phyloP scores from a whole-genome alignment of 2,329 filamentous ascomycete genomes.

The Fusarium sp. region DNA sequence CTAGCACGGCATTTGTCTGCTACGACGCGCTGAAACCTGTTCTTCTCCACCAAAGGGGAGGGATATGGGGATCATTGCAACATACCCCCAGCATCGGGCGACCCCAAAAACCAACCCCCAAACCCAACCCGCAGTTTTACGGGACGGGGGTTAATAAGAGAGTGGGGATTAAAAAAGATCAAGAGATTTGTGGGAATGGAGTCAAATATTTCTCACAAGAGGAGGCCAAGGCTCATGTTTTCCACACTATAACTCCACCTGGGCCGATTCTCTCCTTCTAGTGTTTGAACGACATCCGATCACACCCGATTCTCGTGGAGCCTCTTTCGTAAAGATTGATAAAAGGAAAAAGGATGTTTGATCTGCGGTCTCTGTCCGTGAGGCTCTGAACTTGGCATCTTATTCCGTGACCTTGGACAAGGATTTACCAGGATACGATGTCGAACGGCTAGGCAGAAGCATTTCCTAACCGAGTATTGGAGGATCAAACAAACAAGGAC shows the following conservation, averaged over 20 bases:
- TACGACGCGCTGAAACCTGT: not conserved
- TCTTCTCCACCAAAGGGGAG: not conserved
- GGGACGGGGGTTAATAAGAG: not conserved
- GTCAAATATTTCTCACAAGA: not conserved
- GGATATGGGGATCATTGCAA: not conserved
- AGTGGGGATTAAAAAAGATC: not conserved
- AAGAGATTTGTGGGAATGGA: not conserved
- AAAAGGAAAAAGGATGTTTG: not conserved
- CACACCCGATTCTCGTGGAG: not conserved
- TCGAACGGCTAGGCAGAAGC: conserved; percentile 1
- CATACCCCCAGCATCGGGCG: conserved; percentile 1
- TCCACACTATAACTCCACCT: not conserved
- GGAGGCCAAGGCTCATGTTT: not conserved
- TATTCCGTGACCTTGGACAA: not conserved
- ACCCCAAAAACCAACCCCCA: not conserved
- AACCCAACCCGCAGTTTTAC: not conserved
- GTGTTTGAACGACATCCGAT: not conserved
- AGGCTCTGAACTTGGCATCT: conserved; percentile 4
- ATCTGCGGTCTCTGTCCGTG: not conserved
- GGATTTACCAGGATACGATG: not conserved
- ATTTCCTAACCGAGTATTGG: not conserved
- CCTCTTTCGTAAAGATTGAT: conserved; percentile 1
- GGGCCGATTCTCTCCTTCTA: not conserved
- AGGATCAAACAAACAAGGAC: not conserved
- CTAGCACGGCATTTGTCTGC: not conserved